Evolutionary conservation across 495 filamentous ascomycete species (phyloP).

Genomic region (Thermothielavioides terrestris): DNA sequence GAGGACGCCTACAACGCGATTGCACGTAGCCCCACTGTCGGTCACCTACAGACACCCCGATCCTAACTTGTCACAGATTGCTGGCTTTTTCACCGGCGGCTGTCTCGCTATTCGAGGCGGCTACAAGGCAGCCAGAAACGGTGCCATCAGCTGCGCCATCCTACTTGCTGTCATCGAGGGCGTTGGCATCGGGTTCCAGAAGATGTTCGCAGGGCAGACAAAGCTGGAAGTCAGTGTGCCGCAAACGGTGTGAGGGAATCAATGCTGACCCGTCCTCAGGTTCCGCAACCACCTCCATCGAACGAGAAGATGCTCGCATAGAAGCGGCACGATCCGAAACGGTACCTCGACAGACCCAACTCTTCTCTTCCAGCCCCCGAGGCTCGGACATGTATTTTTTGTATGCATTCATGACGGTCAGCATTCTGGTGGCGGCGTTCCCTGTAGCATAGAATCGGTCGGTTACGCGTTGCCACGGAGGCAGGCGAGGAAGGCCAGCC

Average conservation of each 20-base stretch:
- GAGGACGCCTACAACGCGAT: slow-evolving; percentile 92
- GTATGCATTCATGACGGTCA: slow-evolving; percentile 30
- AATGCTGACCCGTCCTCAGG: slow-evolving; percentile 12
- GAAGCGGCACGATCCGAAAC: not conserved
- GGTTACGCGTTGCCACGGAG: slow-evolving; percentile 18
- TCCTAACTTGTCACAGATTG: slow-evolving; percentile 39
- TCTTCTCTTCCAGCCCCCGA: slow-evolving; percentile 25
- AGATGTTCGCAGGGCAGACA: slow-evolving; percentile 90
- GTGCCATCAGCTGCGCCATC: slow-evolving; percentile 89
- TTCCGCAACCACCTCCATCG: slow-evolving; percentile 31
- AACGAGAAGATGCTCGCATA: slow-evolving; percentile 33
- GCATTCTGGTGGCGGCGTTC: slow-evolving; percentile 29
- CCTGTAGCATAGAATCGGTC: slow-evolving; percentile 35
- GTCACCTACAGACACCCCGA: not conserved
- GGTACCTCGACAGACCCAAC: slow-evolving; percentile 27
- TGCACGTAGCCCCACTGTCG: slow-evolving; percentile 10
- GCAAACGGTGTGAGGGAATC: not conserved
- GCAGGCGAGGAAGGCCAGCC: slow-evolving; percentile 10
- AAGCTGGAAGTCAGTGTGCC: slow-evolving; percentile 60
- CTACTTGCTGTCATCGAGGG: slow-evolving; percentile 94
- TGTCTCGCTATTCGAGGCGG: slow-evolving; percentile 85
- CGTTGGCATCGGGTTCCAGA: slow-evolving; percentile 92
- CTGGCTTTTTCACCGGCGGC: slow-evolving; percentile 95
- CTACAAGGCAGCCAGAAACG: slow-evolving; percentile 78
- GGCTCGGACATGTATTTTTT: slow-evolving; percentile 25